Conservation (phyloP, 2,329 filamentous ascomycete genomes). For the Fusarium pseudonygamai region DNA sequence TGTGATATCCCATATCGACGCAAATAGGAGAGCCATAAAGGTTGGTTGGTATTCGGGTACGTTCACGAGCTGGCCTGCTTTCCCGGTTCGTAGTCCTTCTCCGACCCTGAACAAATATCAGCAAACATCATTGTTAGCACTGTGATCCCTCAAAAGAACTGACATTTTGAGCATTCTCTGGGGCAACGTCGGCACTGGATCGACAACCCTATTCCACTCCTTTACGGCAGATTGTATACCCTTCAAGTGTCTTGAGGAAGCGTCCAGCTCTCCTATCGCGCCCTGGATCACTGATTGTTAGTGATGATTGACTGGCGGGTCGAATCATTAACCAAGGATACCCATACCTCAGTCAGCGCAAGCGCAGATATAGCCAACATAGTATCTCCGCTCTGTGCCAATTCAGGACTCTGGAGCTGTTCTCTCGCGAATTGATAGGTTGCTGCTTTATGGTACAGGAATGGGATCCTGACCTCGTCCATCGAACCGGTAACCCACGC, state of each 20-base stretch:
- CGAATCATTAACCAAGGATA: neutral
- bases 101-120: slow-evolving; percentile 49
- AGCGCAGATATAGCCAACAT: slow-evolving; percentile 56
- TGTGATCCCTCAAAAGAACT: slow-evolving; percentile 3
- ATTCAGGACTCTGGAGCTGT: slow-evolving; percentile 51
- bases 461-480: slow-evolving; percentile 56
- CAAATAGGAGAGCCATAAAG: slow-evolving; percentile 56
- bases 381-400: slow-evolving; percentile 52
- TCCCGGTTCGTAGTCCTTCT: slow-evolving; percentile 51
- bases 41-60: slow-evolving; percentile 55
- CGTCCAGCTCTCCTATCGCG: slow-evolving; percentile 54
- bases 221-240: slow-evolving; percentile 48
- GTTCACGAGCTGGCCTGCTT: slow-evolving; percentile 52
- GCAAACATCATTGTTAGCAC: neutral
- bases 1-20: slow-evolving; percentile 54
- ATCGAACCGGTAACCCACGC: slow-evolving; percentile 57
- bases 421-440: slow-evolving; percentile 58
- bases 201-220: slow-evolving; percentile 30
- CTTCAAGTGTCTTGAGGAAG: slow-evolving; percentile 54
- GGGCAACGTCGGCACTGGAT: slow-evolving; percentile 46
- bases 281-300: slow-evolving; percentile 45
- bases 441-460: slow-evolving; percentile 58
- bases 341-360: slow-evolving; percentile 54
- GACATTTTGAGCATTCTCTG: slow-evolving; percentile 53
- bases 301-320: neutral